Conservation (phyloP, 352 stramenopile genomes). For the Elongisporangium senticosum region DNA sequence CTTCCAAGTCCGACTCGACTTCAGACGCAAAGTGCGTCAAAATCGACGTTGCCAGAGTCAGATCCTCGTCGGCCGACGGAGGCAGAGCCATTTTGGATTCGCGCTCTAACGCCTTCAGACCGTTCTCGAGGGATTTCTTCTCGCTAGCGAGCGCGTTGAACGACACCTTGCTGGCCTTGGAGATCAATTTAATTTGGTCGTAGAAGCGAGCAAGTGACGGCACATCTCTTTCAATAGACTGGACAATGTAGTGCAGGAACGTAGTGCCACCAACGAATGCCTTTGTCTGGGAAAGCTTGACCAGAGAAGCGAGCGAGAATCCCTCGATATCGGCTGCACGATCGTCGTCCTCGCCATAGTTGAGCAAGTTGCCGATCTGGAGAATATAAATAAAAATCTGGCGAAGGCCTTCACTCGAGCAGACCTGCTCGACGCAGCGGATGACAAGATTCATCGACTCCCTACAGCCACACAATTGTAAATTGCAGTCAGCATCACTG, state of each 20-base stretch:
- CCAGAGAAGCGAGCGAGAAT: conserved; percentile 72
- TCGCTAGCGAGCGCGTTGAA: conserved; percentile 57
- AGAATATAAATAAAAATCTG: conserved; percentile 87
- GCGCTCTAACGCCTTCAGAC: conserved; percentile 41
- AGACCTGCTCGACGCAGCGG: conserved; percentile 72
- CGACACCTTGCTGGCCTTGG: conserved; percentile 69
- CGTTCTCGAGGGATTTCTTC: conserved; percentile 65
- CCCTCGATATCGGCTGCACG: conserved; percentile 34
- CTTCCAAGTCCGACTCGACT: conserved; percentile 51
- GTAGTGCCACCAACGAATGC: conserved; percentile 77
- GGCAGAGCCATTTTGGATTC: conserved; percentile 36
- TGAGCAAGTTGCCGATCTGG: conserved; percentile 69
- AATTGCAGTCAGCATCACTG: neutral
- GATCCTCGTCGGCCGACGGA: conserved; percentile 21
- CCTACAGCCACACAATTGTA: conserved; percentile 8
- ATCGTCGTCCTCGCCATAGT: conserved; percentile 57
- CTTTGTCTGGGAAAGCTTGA: conserved; percentile 86
- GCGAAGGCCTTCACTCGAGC: conserved; percentile 58
- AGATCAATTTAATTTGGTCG: conserved; percentile 68
- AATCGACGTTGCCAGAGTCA: conserved; percentile 36
- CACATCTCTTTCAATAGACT: conserved; percentile 78
- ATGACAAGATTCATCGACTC: conserved; percentile 77
- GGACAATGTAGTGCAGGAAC: conserved; percentile 83
- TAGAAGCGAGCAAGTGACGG: conserved; percentile 70
- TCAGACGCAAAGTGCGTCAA: conserved; percentile 56